Percentiles rank a stretch among this genome's conserved stretches.
Evolutionary conservation across 257 asterid species (phyloP).

Genomic region (Capsicum chinense): DNA sequence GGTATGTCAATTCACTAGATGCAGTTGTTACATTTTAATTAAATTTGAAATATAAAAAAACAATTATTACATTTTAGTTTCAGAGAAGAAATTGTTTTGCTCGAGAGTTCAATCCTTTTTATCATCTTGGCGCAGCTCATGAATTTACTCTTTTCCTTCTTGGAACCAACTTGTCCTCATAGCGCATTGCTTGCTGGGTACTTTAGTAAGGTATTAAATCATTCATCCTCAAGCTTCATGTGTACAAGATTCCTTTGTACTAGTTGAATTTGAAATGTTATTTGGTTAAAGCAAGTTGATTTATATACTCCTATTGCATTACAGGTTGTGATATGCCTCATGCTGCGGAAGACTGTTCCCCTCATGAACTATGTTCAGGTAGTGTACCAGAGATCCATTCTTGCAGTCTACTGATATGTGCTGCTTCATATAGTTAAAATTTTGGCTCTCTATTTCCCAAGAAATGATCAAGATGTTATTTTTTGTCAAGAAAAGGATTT

Average conservation of each 20-base stretch:
- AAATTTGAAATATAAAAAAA: conserved; percentile 31
- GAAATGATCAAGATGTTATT: neutral
- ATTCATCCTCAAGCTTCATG: conserved; percentile 23
- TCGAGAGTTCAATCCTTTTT: conserved; percentile 32
- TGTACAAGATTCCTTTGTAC: conserved; percentile 18
- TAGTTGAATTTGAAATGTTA: conserved; percentile 9
- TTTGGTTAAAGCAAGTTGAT: conserved; percentile 31
- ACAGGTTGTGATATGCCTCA: conserved; percentile 93
- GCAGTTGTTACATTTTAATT: conserved; percentile 16
- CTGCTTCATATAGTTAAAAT: neutral
- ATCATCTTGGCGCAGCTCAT: conserved; percentile 69
- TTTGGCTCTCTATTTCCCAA: neutral
- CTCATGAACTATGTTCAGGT: conserved; percentile 96
- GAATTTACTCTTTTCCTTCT: conserved; percentile 91
- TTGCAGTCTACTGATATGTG: conserved; percentile 10
- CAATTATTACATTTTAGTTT: conserved; percentile 17
- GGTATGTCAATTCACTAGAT: conserved; percentile 49
- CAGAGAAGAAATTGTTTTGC: conserved; percentile 27
- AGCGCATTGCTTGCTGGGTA: conserved; percentile 93
- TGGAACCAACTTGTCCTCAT: conserved; percentile 86
- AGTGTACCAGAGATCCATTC: conserved; percentile 17
- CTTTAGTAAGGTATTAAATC: conserved; percentile 80
- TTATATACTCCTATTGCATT: conserved; percentile 39
- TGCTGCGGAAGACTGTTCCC: conserved; percentile 89
- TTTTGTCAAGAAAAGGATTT: conserved; percentile 5